These are phyloP conservation scores for Agaricus sinodeliciosus DNA, from an alignment of 768 basidiomycete species.

Conservation along the genomic window DNA sequence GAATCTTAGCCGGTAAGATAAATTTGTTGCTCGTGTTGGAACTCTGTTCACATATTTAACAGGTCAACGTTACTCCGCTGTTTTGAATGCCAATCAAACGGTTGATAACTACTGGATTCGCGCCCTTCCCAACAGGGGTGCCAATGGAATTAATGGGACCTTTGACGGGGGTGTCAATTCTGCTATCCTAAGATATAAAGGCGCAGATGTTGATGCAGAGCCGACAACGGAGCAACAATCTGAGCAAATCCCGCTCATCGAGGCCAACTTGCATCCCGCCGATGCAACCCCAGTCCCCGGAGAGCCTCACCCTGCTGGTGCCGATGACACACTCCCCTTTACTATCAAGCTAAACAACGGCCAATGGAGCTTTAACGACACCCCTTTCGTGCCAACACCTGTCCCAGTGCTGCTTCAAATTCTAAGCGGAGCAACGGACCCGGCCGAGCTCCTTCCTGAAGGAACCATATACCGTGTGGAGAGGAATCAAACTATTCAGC, in stretches of 20 bases:
- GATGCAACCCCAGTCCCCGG: conserved; percentile 17
- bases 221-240: conserved; percentile 27
- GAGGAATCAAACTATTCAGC: conserved; percentile 39
- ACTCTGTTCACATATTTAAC: not conserved
- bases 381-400: conserved; percentile 20
- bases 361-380: conserved; percentile 8
- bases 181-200: conserved; percentile 34
- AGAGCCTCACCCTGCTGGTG: conserved; percentile 13
- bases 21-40: not conserved
- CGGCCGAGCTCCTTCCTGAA: conserved; percentile 32
- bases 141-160: conserved; percentile 1
- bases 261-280: conserved; percentile 28
- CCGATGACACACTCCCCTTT: conserved; percentile 18
- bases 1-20: conserved; percentile 10
- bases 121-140: conserved; percentile 19
- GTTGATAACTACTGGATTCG: conserved; percentile 33
- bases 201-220: conserved; percentile 24
- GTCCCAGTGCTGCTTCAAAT: conserved; percentile 46
- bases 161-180: conserved; percentile 37
- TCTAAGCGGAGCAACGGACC: conserved; percentile 32
- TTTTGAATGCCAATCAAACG: conserved; percentile 28
- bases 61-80: conserved; percentile 36
- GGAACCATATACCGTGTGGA: conserved; percentile 39
- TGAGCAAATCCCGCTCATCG: conserved; percentile 22
- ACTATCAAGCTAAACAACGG: conserved; percentile 12